phyloP scores from a whole-genome alignment of 2,329 filamentous ascomycete genomes.

The Calcarisporium arbuscula region DNA sequence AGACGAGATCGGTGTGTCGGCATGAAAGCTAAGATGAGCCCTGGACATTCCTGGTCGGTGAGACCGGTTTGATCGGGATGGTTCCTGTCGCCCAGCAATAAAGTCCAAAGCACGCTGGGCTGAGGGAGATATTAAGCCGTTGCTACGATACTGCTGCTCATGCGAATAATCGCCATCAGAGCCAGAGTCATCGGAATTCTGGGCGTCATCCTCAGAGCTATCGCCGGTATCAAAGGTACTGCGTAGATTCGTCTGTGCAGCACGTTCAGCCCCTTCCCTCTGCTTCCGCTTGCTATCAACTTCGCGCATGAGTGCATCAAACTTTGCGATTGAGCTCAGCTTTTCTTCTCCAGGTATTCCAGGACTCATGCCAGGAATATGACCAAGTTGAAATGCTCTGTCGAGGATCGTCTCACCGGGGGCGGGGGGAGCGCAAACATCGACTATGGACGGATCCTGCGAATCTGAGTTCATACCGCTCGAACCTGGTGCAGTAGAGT shows the following conservation, averaged over 20 bases:
- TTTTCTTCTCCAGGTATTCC: slow-evolving; percentile 53
- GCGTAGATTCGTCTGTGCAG: slow-evolving; percentile 29
- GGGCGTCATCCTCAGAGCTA: slow-evolving; percentile 32
- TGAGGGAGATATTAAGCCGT: slow-evolving; percentile 34
- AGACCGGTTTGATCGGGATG: slow-evolving; percentile 20
- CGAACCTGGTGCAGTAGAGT: slow-evolving; percentile 48
- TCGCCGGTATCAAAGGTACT: slow-evolving; percentile 48
- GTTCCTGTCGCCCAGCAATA: slow-evolving; percentile 36
- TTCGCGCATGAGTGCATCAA: slow-evolving; percentile 60
- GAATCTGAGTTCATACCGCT: slow-evolving; percentile 49
- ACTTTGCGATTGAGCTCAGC: slow-evolving; percentile 57
- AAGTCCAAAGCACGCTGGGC: slow-evolving; percentile 46
- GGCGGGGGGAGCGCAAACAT: slow-evolving; percentile 44
- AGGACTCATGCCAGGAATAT: slow-evolving; percentile 53
- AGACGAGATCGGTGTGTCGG: slow-evolving; percentile 13
- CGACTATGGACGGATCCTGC: slow-evolving; percentile 28
- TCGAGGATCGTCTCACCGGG: slow-evolving; percentile 62
- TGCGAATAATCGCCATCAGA: slow-evolving; percentile 33
- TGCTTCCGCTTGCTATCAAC: slow-evolving; percentile 44
- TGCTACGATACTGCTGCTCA: slow-evolving; percentile 18
- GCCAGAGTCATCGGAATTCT: slow-evolving; percentile 33
- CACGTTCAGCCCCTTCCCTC: slow-evolving; percentile 26
- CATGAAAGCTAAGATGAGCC: slow-evolving; percentile 25
- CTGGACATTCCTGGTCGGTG: slow-evolving; percentile 26
- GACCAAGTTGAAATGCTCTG: slow-evolving; percentile 57